Percentiles rank a stretch among this genome's conserved stretches.
These are phyloP conservation scores for Camillea tinctor DNA, from an alignment of 2,329 filamentous ascomycete species.

Conservation along the genomic window DNA sequence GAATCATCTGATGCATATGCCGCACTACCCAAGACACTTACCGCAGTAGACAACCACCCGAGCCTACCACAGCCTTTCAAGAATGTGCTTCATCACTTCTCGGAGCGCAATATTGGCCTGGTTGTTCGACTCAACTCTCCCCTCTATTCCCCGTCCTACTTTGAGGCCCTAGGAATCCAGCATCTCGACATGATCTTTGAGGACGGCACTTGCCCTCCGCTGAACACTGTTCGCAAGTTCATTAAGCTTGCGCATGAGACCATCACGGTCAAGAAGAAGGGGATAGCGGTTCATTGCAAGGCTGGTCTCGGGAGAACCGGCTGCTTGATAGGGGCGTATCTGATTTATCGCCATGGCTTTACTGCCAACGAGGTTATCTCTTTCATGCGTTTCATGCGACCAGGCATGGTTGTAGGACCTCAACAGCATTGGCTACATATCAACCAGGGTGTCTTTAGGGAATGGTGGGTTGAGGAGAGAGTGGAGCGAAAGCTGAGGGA, in stretches of 20 bases:
- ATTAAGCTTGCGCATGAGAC: slow-evolving; percentile 93
- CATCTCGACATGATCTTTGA: slow-evolving; percentile 99
- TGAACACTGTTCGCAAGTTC: slow-evolving; percentile 89
- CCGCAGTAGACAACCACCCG: slow-evolving; percentile 67
- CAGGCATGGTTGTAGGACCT: slow-evolving; percentile 97
- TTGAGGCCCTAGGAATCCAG: slow-evolving; percentile 89
- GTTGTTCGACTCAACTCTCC: slow-evolving; percentile 95
- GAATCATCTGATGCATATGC: slow-evolving; percentile 71
- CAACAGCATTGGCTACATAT: slow-evolving; percentile 99
- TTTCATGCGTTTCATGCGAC: slow-evolving; percentile 98
- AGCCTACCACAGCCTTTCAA: slow-evolving; percentile 85
- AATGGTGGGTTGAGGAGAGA: slow-evolving; percentile 95
- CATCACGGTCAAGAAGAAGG: slow-evolving; percentile 86
- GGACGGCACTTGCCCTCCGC: slow-evolving; percentile 89
- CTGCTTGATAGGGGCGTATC: slow-evolving; percentile 93
- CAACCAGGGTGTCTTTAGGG: slow-evolving; percentile 94
- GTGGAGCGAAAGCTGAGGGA: slow-evolving; percentile 66
- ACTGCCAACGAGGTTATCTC: slow-evolving; percentile 96
- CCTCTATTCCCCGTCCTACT: slow-evolving; percentile 95
- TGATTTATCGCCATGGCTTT: slow-evolving; percentile 96
- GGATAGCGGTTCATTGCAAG: slow-evolving; percentile 98
- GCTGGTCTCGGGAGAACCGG: slow-evolving; percentile 93
- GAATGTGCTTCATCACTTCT: slow-evolving; percentile 90
- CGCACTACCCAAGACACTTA: slow-evolving; percentile 72
- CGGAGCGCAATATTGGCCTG: slow-evolving; percentile 81